Conservation (phyloP, 805 yeast genomes). For the Ascoidea asiatica region DNA sequence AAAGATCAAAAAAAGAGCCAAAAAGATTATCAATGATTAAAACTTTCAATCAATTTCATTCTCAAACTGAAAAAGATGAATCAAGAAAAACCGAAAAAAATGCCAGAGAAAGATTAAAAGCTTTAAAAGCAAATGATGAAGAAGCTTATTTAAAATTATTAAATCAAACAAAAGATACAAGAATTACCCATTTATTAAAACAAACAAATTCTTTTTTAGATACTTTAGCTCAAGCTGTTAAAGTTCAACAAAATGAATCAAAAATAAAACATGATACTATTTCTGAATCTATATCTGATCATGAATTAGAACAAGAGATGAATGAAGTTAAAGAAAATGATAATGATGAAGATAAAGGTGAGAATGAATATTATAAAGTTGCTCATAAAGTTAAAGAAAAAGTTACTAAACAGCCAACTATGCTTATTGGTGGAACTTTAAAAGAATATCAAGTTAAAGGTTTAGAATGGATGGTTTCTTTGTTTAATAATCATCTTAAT, state of each 20-base stretch:
- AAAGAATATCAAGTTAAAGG: slow-evolving; percentile 89
- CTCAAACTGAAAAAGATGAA: slow-evolving; percentile 58
- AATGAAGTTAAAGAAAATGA: slow-evolving; percentile 24
- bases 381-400: slow-evolving; percentile 67
- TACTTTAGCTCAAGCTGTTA: slow-evolving; percentile 67
- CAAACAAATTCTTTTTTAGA: slow-evolving; percentile 73
- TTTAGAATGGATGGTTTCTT: slow-evolving; percentile 95
- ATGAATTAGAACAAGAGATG: slow-evolving; percentile 18
- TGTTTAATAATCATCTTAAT: slow-evolving; percentile 83
- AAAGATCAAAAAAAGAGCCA: not conserved
- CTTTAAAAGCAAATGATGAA: slow-evolving; percentile 77
- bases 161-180: slow-evolving; percentile 78
- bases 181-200: slow-evolving; percentile 70
- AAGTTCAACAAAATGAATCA: slow-evolving; percentile 54
- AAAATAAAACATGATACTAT: slow-evolving; percentile 17
- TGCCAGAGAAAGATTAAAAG: slow-evolving; percentile 81
- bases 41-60: slow-evolving; percentile 25
- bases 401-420: slow-evolving; percentile 49
- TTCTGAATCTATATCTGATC: slow-evolving; percentile 15
- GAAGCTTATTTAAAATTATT: slow-evolving; percentile 74
- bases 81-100: slow-evolving; percentile 61
- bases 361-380: slow-evolving; percentile 68
- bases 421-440: slow-evolving; percentile 63
- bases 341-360: slow-evolving; percentile 43
- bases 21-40: not conserved